phyloP scores from a whole-genome alignment of 2,329 filamentous ascomycete species.

The Hypomyces rosellus region DNA sequence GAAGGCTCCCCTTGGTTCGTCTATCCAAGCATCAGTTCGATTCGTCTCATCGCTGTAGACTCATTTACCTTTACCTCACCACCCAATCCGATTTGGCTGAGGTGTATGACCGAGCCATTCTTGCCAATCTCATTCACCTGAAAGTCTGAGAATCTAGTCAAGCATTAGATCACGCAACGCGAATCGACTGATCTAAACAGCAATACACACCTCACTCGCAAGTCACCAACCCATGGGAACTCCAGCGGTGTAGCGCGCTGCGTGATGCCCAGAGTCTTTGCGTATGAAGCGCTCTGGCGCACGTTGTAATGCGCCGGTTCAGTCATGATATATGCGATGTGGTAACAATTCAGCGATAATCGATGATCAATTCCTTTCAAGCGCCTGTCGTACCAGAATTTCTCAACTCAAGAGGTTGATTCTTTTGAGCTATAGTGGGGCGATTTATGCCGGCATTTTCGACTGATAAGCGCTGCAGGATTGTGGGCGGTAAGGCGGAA shows the following conservation, averaged over 20 bases:
- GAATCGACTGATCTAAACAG: neutral
- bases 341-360: neutral
- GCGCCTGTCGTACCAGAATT: neutral
- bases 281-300: conserved; percentile 27
- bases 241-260: conserved; percentile 32
- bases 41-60: neutral
- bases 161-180: neutral
- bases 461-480: neutral
- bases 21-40: conserved; percentile 1
- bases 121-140: conserved; percentile 82
- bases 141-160: conserved; percentile 74
- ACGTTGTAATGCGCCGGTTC: conserved; percentile 24
- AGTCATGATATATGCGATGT: conserved; percentile 20
- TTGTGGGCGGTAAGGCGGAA: neutral
- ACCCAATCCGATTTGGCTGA: conserved; percentile 42
- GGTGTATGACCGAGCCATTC: conserved; percentile 68
- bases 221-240: conserved; percentile 33
- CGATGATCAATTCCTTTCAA: neutral
- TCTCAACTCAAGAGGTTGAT: no score
- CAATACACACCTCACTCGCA: conserved; percentile 30
- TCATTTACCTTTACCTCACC: conserved; percentile 10
- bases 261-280: conserved; percentile 33
- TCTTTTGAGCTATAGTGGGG: neutral
- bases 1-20: neutral
- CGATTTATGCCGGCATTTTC: neutral